These are phyloP conservation scores for Colletotrichum theobromicola DNA, from an alignment of 2,329 filamentous ascomycete species.

Conservation along the genomic window DNA sequence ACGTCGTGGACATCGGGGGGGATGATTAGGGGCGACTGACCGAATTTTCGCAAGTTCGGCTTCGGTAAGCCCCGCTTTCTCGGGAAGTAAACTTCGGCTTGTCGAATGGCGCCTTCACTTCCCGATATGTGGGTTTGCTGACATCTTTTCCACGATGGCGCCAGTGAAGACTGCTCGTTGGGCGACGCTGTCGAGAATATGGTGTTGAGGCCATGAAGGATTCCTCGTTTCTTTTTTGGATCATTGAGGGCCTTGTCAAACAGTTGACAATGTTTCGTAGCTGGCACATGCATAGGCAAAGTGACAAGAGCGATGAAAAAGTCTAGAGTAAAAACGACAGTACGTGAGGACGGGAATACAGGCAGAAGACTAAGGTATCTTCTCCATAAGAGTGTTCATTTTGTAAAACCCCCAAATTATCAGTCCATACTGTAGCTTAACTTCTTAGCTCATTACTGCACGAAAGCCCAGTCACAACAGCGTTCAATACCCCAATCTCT, in stretches of 20 bases:
- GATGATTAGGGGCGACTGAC: neutral
- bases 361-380: too few relatives aligned
- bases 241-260: neutral
- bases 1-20: neutral
- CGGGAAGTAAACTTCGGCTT: neutral
- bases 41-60: neutral
- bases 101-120: neutral
- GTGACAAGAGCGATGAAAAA: neutral
- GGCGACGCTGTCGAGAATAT: neutral
- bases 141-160: neutral
- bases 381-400: too few relatives aligned
- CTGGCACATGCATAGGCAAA: neutral
- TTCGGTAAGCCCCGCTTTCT: neutral
- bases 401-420: too few relatives aligned
- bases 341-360: neutral
- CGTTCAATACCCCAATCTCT: fast-evolving
- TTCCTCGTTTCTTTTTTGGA: neutral
- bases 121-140: neutral
- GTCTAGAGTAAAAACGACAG: neutral
- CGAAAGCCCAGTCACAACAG: neutral
- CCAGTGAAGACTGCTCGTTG: neutral
- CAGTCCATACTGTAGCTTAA: too few relatives aligned
- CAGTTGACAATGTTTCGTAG: neutral
- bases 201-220: neutral
- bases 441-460: neutral